Evolutionary conservation across 2,329 filamentous ascomycete genomes (phyloP).

Genomic region (Penicillium glabrum): DNA sequence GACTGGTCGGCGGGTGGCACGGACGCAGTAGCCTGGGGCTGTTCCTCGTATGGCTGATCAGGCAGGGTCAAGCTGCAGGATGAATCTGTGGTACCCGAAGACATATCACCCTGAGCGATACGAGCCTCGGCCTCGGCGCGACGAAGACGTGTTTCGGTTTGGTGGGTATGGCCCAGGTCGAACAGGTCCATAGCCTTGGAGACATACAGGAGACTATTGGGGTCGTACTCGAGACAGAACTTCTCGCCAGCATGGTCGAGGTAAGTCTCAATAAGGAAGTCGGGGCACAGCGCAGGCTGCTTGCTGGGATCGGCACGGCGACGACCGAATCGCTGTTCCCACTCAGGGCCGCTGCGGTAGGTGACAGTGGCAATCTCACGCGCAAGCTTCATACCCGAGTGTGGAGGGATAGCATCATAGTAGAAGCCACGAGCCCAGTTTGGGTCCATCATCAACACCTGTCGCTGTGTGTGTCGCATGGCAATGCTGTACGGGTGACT

Average conservation of each 20-base stretch:
- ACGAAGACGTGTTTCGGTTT: conserved; percentile 61
- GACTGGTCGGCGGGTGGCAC: conserved; percentile 33
- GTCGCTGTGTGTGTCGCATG: conserved; percentile 95
- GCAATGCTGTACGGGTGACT: conserved; percentile 98
- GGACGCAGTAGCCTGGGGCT: conserved; percentile 56
- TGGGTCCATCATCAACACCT: conserved; percentile 98
- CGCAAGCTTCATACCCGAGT: conserved; percentile 96
- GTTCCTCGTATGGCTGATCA: conserved; percentile 81
- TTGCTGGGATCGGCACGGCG: conserved; percentile 81
- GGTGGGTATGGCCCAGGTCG: conserved; percentile 75
- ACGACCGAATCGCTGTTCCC: conserved; percentile 92
- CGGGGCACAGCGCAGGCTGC: conserved; percentile 89
- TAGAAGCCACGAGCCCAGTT: conserved; percentile 97
- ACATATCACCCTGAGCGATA: conserved; percentile 51
- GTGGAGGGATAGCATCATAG: conserved; percentile 82
- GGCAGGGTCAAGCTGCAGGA: conserved; percentile 81
- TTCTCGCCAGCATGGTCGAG: conserved; percentile 98
- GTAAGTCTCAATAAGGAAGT: conserved; percentile 97
- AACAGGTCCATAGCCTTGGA: conserved; percentile 99
- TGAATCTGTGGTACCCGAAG: conserved; percentile 41
- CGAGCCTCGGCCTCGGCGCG: conserved; percentile 61
- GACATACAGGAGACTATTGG: conserved; percentile 92
- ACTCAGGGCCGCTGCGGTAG: conserved; percentile 93
- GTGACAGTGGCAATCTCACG: conserved; percentile 97
- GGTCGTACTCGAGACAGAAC: conserved; percentile 94